phyloP scores from a whole-genome alignment of 495 filamentous ascomycete genomes.

The Aspergillus conjunctus region DNA sequence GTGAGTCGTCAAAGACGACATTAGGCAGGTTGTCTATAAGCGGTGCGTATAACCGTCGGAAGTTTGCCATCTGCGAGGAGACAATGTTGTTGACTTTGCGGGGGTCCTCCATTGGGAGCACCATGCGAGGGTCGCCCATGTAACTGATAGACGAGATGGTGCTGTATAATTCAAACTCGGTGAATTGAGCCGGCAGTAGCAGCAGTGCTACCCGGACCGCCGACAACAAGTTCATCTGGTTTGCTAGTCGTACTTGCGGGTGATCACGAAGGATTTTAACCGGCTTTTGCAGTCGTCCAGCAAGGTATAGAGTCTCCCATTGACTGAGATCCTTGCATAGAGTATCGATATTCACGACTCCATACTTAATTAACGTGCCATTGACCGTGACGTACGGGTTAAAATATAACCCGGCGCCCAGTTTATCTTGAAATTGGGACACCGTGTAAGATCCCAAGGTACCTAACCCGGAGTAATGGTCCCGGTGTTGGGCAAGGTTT shows the following conservation, averaged over 20 bases:
- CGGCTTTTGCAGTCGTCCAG: slow-evolving; percentile 92
- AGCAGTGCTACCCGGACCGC: slow-evolving; percentile 87
- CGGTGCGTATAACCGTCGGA: slow-evolving; percentile 85
- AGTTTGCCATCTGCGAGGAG: slow-evolving; percentile 83
- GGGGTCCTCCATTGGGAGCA: slow-evolving; percentile 83
- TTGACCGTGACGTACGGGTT: slow-evolving; percentile 96
- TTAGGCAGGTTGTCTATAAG: slow-evolving; percentile 90
- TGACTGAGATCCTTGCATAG: slow-evolving; percentile 80
- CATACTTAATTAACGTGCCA: slow-evolving; percentile 95
- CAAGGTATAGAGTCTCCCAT: slow-evolving; percentile 93
- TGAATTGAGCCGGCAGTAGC: slow-evolving; percentile 79
- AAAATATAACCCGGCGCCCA: slow-evolving; percentile 95
- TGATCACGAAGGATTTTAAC: slow-evolving; percentile 97
- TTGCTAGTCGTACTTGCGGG: slow-evolving; percentile 83
- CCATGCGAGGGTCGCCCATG: slow-evolving; percentile 92
- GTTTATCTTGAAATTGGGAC: slow-evolving; percentile 79
- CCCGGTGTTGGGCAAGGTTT: slow-evolving; percentile 82
- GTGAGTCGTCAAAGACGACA: slow-evolving; percentile 72
- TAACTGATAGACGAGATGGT: slow-evolving; percentile 92
- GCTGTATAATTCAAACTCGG: slow-evolving; percentile 82
- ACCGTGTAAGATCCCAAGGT: slow-evolving; percentile 82
- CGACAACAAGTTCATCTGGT: slow-evolving; percentile 92
- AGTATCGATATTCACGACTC: slow-evolving; percentile 88
- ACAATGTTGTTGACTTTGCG: slow-evolving; percentile 94
- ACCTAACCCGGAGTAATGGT: slow-evolving; percentile 90